These are phyloP conservation scores for Leishmania martiniquensis DNA, from an alignment of 208 protist genomes.

Conservation along the genomic window DNA sequence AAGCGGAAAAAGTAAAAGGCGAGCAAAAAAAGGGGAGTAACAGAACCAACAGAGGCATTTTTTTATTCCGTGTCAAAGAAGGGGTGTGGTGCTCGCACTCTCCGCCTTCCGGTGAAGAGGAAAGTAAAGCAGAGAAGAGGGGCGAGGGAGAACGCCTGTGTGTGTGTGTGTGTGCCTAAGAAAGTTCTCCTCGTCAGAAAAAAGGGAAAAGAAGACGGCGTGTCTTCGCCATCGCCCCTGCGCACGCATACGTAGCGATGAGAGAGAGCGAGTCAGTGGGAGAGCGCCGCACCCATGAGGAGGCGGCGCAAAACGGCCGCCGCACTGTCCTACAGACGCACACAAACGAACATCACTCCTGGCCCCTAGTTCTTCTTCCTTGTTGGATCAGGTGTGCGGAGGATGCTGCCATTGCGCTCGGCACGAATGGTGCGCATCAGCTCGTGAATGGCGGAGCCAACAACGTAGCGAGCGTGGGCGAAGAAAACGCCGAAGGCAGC, in stretches of 20 bases:
- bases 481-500: constrained; percentile 66
- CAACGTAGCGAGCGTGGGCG: constrained; percentile 53
- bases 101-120: too few relatives aligned
- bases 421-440: constrained; percentile 35
- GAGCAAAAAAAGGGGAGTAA: too few relatives aligned
- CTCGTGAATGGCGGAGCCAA: constrained; percentile 43
- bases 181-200: too few relatives aligned
- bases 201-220: too few relatives aligned
- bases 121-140: too few relatives aligned
- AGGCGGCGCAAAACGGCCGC: not conserved
- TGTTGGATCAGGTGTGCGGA: not conserved
- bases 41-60: too few relatives aligned
- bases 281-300: not conserved
- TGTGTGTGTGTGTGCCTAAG: too few relatives aligned
- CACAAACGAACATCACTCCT: not conserved
- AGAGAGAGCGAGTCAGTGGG: not conserved
- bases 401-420: constrained; percentile 15
- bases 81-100: too few relatives aligned
- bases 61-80: too few relatives aligned
- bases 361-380: constrained; percentile 7
- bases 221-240: not conserved
- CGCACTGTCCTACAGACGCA: too few relatives aligned
- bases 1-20: too few relatives aligned
- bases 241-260: not conserved
- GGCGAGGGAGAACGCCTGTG: too few relatives aligned